A percentile compares a stretch with the other conserved stretches of the same genome.
Evolutionary conservation across 2,329 filamentous ascomycete genomes (phyloP).

Genomic region (Alternaria arborescens): DNA sequence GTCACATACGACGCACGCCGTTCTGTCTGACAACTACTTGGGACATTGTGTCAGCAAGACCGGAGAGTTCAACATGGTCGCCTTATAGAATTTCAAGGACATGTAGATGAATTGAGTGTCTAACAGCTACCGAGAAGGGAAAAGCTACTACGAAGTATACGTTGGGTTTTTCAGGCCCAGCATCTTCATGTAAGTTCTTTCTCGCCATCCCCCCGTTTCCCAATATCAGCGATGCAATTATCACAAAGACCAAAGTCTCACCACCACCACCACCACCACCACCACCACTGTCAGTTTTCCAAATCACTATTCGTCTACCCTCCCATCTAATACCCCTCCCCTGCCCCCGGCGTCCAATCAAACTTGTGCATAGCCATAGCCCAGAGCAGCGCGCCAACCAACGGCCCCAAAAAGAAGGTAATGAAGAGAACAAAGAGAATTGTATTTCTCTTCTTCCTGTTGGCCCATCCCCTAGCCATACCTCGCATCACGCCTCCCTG

Average conservation of each 20-base stretch:
- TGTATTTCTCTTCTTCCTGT: background rate
- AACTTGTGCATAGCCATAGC: slow-evolving; percentile 3
- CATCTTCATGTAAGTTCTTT: background rate
- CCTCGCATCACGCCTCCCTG: background rate
- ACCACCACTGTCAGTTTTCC: background rate
- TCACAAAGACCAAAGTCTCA: background rate
- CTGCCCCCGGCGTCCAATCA: slow-evolving; percentile 5
- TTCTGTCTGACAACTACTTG: too few species aligned
- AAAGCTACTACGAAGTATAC: background rate
- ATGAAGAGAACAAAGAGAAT: background rate
- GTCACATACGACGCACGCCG: too few species aligned
- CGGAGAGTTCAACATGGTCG: background rate
- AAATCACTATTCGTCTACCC: too few species aligned
- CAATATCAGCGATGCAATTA: background rate
- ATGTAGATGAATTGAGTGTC: background rate
- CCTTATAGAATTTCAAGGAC: background rate
- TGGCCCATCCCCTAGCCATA: background rate
- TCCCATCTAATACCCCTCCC: background rate
- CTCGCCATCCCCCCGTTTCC: background rate
- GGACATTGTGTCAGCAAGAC: background rate
- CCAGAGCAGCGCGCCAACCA: background rate
- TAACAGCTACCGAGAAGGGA: background rate
- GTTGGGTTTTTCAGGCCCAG: background rate
- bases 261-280: background rate
- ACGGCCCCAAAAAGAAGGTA: background rate